Percentiles rank a stretch among this genome's conserved stretches.
These are phyloP conservation scores for Binderoboletus segoi DNA, from an alignment of 1,284 basidiomycete genomes.

Conservation along the genomic window DNA sequence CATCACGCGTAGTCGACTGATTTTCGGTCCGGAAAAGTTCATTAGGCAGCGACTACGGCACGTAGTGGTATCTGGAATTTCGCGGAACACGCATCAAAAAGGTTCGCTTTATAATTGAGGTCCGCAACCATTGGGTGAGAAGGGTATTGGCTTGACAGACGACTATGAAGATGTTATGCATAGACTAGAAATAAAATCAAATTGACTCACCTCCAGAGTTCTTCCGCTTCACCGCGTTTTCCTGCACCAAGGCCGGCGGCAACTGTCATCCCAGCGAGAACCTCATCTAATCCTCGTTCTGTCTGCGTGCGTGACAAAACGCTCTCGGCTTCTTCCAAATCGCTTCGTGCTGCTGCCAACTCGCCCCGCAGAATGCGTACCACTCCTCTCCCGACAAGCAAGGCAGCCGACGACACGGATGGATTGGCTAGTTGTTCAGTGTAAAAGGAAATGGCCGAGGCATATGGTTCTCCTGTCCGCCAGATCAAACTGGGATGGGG, in stretches of 20 bases:
- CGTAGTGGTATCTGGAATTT: conserved; percentile 67
- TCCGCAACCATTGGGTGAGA: conserved; percentile 71
- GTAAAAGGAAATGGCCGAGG: conserved; percentile 81
- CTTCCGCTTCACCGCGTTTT: conserved; percentile 63
- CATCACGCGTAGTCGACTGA: background rate
- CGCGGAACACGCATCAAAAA: conserved; percentile 73
- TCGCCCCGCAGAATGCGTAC: conserved; percentile 83
- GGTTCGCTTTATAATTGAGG: conserved; percentile 56
- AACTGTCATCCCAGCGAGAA: conserved; percentile 70
- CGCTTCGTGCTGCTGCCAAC: conserved; percentile 80
- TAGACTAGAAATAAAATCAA: background rate
- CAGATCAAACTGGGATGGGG: background rate
- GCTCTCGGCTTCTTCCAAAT: conserved; percentile 77
- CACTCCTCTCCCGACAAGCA: conserved; percentile 83
- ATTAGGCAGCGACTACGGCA: conserved; percentile 33
- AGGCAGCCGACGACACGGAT: conserved; percentile 70
- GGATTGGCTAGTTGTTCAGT: conserved; percentile 91
- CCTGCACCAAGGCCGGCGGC: conserved; percentile 62
- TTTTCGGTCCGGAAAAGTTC: conserved; percentile 1
- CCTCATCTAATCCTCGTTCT: conserved; percentile 46
- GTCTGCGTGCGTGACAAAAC: conserved; percentile 30
- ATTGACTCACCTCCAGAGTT: conserved; percentile 61
- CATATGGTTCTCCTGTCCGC: conserved; percentile 48
- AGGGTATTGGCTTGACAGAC: conserved; percentile 59
- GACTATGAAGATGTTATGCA: conserved; percentile 41